Evolutionary conservation across 2,329 filamentous ascomycete genomes (phyloP).

Genomic region (Verticillium zaregamsianum): DNA sequence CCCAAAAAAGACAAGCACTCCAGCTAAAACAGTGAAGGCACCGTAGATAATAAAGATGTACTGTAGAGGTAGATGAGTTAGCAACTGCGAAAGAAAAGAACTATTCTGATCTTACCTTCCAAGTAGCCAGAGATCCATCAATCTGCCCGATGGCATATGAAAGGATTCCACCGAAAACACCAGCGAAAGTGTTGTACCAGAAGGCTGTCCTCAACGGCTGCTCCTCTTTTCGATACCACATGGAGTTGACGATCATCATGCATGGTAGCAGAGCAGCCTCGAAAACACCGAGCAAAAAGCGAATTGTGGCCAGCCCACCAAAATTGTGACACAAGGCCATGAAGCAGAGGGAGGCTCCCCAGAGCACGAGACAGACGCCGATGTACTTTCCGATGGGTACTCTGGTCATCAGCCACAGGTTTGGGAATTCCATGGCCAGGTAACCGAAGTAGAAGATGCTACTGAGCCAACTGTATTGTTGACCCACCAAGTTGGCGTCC

Average conservation of each 20-base stretch:
- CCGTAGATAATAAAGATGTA: conserved; percentile 58
- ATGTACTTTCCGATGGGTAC: conserved; percentile 27
- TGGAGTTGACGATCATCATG: conserved; percentile 41
- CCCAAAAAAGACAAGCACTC: conserved; percentile 56
- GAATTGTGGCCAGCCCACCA: conserved; percentile 13
- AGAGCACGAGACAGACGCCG: conserved; percentile 19
- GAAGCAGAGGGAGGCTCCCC: conserved; percentile 36
- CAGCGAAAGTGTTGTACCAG: conserved; percentile 57
- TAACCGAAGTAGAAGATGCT: conserved; percentile 57
- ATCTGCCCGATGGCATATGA: conserved; percentile 57
- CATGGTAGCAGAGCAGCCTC: conserved; percentile 31
- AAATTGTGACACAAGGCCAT: conserved; percentile 17
- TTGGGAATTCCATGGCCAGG: conserved; percentile 57
- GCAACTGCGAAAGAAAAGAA: neutral
- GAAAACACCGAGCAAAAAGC: conserved; percentile 17
- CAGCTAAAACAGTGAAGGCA: conserved; percentile 53
- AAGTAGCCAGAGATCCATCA: conserved; percentile 25
- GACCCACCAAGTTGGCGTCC: conserved; percentile 46
- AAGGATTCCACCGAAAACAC: conserved; percentile 50
- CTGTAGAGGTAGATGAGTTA: neutral
- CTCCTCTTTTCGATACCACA: conserved; percentile 47
- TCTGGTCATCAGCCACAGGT: conserved; percentile 55
- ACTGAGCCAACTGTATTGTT: conserved; percentile 53
- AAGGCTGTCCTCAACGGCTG: conserved; percentile 59
- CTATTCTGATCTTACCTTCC: conserved; percentile 29